Percentiles rank a stretch among this genome's conserved stretches.
These are phyloP conservation scores for Cutaneotrichosporon mucoides DNA, from an alignment of 1,284 basidiomycete genomes.

Conservation along the genomic window DNA sequence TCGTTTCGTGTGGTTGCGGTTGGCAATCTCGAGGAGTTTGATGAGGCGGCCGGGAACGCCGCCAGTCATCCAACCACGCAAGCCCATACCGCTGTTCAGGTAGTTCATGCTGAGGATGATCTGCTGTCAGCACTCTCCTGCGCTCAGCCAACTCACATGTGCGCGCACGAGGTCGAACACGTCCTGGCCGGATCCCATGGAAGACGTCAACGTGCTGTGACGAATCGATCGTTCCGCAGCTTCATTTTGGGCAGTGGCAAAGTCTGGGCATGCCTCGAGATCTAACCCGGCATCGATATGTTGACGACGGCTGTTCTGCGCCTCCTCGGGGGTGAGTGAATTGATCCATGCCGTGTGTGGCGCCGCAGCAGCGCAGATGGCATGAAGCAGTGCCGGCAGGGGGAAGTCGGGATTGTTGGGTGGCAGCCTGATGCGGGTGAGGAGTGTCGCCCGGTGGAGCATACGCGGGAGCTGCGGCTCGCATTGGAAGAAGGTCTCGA, in stretches of 20 bases:
- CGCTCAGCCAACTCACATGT: constrained; percentile 20
- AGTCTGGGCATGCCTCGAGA: constrained; percentile 37
- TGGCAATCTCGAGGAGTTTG: constrained; percentile 33
- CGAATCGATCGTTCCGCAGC: constrained; percentile 30
- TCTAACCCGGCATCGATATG: constrained; percentile 26
- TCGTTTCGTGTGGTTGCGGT: constrained; percentile 23
- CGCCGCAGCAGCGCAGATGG: constrained; percentile 49
- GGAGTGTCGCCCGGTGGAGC: constrained; percentile 44
- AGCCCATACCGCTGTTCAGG: constrained; percentile 32
- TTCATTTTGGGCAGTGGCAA: constrained; percentile 38
- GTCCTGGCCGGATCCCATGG: constrained; percentile 29
- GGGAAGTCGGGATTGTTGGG: constrained; percentile 49
- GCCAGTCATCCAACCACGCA: constrained; percentile 35
- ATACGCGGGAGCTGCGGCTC: constrained; percentile 44
- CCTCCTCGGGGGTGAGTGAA: constrained; percentile 25
- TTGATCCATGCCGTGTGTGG: constrained; percentile 45
- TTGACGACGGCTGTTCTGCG: constrained; percentile 24
- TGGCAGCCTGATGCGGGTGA: constrained; percentile 47
- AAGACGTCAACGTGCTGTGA: constrained; percentile 23
- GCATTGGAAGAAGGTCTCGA: constrained; percentile 47
- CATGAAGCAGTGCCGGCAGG: constrained; percentile 49
- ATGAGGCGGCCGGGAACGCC: constrained; percentile 32
- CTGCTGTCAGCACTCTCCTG: constrained; percentile 10
- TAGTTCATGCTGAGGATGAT: constrained; percentile 34
- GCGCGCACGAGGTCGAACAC: constrained; percentile 39